Percentiles rank a stretch among this genome's conserved stretches.
These are phyloP conservation scores for barrel medic (Medicago truncatula) DNA, from an alignment of 306 rosid genomes.

Conservation along the genomic window MtrunA17r5.0-ANR NC_053043.1:30254501-30255000, in stretches of 20 bases:
- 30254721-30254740: constrained; percentile 68
- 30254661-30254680: constrained; percentile 63
- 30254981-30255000: constrained; percentile 68
- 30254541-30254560: constrained; percentile 59
- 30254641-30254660: constrained; percentile 59
- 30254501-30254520: constrained; percentile 91
- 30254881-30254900: constrained; percentile 70
- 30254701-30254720: constrained; percentile 78
- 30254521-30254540: constrained; percentile 77
- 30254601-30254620: constrained; percentile 99
- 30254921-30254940: constrained; percentile 78
- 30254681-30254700: constrained; percentile 82
- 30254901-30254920: constrained; percentile 84
- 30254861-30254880: constrained; percentile 66
- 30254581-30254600: constrained; percentile 85
- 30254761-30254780: constrained; percentile 76
- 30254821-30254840: constrained; percentile 72
- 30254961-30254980: constrained; percentile 78
- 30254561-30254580: constrained; percentile 60
- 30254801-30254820: constrained; percentile 73
- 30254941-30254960: constrained; percentile 70
- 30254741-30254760: constrained; percentile 65
- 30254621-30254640: constrained; percentile 64
- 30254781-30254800: constrained; percentile 71
- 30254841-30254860: constrained; percentile 67